Conservation (phyloP, 2,329 filamentous ascomycete genomes). For the Fonsecaea pedrosoi region DNA sequence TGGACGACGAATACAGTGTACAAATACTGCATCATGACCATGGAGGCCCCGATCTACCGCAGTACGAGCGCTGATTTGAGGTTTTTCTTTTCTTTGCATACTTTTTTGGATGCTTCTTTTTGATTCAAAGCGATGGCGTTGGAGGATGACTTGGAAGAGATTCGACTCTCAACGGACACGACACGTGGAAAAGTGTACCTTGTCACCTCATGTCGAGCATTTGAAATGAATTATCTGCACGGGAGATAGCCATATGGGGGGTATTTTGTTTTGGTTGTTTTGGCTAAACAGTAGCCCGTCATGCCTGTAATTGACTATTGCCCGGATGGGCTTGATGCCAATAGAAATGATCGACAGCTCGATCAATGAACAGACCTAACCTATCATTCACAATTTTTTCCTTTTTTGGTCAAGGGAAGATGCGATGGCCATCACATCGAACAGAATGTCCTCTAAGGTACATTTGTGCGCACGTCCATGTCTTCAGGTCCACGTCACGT, state of each 20-base stretch:
- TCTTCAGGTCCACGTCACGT: background rate
- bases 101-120: slow-evolving; percentile 22
- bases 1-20: slow-evolving; percentile 61
- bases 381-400: background rate
- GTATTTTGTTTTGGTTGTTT: slow-evolving; percentile 1
- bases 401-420: background rate
- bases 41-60: slow-evolving; percentile 51
- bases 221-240: background rate
- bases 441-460: background rate
- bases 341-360: slow-evolving; percentile 5
- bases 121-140: slow-evolving; percentile 34
- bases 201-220: slow-evolving; percentile 5
- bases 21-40: slow-evolving; percentile 47
- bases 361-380: background rate
- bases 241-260: background rate
- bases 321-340: background rate
- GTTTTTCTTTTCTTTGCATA: slow-evolving; percentile 1
- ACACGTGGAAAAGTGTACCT: background rate
- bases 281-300: background rate
- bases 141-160: slow-evolving; percentile 16
- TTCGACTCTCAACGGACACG: slow-evolving; percentile 6
- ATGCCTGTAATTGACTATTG: background rate
- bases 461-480: background rate
- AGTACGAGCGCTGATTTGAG: slow-evolving; percentile 50
- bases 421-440: background rate